Evolutionary conservation across 768 basidiomycete genomes (phyloP), one percentile per base, ranked within the genome.

Genomic region (Lactarius trivialis): DNA sequence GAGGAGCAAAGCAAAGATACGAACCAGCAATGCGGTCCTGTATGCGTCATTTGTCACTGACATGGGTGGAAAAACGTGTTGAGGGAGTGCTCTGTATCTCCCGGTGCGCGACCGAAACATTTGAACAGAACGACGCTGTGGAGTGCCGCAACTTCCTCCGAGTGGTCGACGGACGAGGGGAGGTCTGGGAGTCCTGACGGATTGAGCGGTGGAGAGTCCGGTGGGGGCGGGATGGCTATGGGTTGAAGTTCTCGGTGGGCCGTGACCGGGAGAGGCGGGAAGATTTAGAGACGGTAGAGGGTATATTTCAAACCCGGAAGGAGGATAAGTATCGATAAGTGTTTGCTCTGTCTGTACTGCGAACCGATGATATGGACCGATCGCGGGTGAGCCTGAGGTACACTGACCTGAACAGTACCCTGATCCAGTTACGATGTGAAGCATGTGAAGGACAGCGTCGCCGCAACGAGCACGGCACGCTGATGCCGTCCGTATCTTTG

Each of bases 341-440:
- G 81, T 30, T 98, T 85, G 45, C 81, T 76, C 7, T 80, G 79
- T 1, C 83, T 77, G 71, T 95, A 90, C 91, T 95, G 68, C 4
- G 30, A 54, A 58, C 5, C 37, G 59, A 33, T 61, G 54, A 34
- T 34, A 41, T 50, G 52, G 33, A 66, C 8, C 15, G 34, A 32
- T 5, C 14, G 36, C 11, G 7, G 8, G 11, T 34, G n/a, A n/a
- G n/a, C n/a, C n/a, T n/a, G n/a, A n/a, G n/a, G n/a, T n/a, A n/a
- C n/a, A 30, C 30, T 30, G 30, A 30, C 30, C 30, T 93, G 88
- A n/a, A n/a, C n/a, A n/a, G n/a, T 45, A 95, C 81, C 55, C 83
- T 81, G 21, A 98, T 81, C 94, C 94, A 98, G 58, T 85, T 85
- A n/a, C n/a, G n/a, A n/a, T n/a, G n/a, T n/a, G n/a, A n/a, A n/a